Evolutionary conservation across 2,329 filamentous ascomycete species (phyloP), one percentile per base, ranked within the genome.

Genomic region (Penicillium sp.): DNA sequence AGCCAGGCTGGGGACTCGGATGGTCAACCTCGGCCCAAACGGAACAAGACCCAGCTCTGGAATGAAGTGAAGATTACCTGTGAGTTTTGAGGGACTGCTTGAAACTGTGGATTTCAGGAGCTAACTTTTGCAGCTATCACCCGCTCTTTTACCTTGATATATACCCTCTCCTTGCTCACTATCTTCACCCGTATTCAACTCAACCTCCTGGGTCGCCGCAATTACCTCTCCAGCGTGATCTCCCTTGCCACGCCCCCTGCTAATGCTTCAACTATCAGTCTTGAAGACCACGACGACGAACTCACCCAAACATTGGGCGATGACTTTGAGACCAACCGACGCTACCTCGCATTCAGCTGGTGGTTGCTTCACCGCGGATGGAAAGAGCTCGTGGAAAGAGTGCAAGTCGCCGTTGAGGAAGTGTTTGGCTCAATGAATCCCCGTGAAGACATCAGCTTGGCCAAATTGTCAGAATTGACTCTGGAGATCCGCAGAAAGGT

Each of bases 331-430:
- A 96, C 92, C 32, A 99, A 99, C 75, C 84, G 92, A 64, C 90
- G 90, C 68, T 99, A 97, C 70, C 81, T 99, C 46, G 95, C 92
- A 39, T 96, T 97, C 72, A 96, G 91, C 75, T 99, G 94, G 94
- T 99, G 93, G 92, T 79, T 99, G 44, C 81, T 99, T 45, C 93
- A 99, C 75, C 86, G 86, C 61, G 94, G 94, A 42, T 97, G 92
- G 87, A 85, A 86, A 61, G 86, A 92, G 54, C 78, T 97, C 53
- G 88, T 92, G 82, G 81, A 86, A 53, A 89, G 87, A 60, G 92
- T 99, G 45, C 87, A 92, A 69, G 78, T 80, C n/a, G 92, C 92
- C 4, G 94, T 99, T 22, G 88, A 88, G 64, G 89, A 95, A 49
- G 89, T 93, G 22, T 97, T 97, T 73, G 91, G 91, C n/a, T 82